A percentile compares a stretch with the other conserved stretches of the same genome.
phyloP scores from a whole-genome alignment of 129 eudicot species.

The Flaveria trinervia region DNA sequence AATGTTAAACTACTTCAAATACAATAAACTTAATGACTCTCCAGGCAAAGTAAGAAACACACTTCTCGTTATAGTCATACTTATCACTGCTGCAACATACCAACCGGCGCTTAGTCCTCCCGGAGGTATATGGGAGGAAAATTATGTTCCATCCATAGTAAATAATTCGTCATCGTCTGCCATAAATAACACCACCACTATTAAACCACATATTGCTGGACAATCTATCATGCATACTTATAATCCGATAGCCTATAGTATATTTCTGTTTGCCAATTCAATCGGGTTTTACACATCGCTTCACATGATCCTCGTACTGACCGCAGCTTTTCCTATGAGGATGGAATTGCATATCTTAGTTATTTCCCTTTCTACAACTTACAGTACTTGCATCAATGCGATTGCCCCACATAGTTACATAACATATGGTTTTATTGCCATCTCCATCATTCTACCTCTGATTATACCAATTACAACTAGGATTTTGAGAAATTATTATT shows the following conservation, averaged over 20 bases:
- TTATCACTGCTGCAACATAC: conserved; percentile 48
- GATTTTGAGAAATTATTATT: not conserved
- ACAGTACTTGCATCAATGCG: conserved; percentile 26
- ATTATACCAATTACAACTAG: conserved; percentile 16
- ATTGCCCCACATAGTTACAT: conserved; percentile 31
- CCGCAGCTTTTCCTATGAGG: conserved; percentile 41
- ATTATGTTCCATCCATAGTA: not conserved
- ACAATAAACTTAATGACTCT: conserved; percentile 37
- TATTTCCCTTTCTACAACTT: conserved; percentile 32
- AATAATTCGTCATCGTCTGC: conserved; percentile 8
- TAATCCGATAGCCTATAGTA: not conserved
- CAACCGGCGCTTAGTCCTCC: conserved; percentile 51
- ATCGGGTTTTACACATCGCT: conserved; percentile 41
- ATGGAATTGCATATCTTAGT: conserved; percentile 33
- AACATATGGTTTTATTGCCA: conserved; percentile 16
- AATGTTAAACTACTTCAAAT: conserved; percentile 35
- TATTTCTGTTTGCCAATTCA: conserved; percentile 37
- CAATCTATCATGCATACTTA: conserved; percentile 36
- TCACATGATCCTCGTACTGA: conserved; percentile 35
- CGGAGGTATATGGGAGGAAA: conserved; percentile 48
- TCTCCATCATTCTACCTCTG: conserved; percentile 18
- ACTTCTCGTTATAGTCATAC: conserved; percentile 39
- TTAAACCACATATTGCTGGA: conserved; percentile 33
- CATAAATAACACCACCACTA: not conserved
- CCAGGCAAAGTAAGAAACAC: conserved; percentile 40